These are phyloP conservation scores for Metschnikowia amazonensis DNA, from an alignment of 805 yeast genomes.

Conservation along the genomic window DNA sequence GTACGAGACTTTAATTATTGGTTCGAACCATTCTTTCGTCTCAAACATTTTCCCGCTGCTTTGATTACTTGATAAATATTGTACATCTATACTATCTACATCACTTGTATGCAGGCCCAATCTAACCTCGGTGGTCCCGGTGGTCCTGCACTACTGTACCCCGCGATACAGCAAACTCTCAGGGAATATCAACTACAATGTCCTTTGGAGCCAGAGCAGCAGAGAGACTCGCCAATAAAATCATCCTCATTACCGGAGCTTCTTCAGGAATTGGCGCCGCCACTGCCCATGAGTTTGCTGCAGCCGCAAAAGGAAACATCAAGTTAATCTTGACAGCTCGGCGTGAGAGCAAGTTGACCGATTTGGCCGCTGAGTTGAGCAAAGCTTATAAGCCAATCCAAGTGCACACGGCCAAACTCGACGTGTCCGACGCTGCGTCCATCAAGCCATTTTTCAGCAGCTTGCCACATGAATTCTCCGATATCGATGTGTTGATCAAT, in stretches of 20 bases:
- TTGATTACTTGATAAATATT: too few species aligned
- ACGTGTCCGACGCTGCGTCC: constrained; percentile 27
- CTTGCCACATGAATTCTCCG: constrained; percentile 33
- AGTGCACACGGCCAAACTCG: constrained; percentile 30
- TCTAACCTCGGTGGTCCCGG: too few species aligned
- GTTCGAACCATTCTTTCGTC: too few species aligned
- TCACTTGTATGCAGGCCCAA: too few species aligned
- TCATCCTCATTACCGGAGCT: constrained; percentile 68
- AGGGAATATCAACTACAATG: constrained; percentile 23
- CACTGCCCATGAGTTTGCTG: constrained; percentile 83
- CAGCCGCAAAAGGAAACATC: constrained; percentile 37
- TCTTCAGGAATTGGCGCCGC: constrained; percentile 94
- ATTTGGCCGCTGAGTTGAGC: constrained; percentile 25
- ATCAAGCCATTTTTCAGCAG: constrained; percentile 27
- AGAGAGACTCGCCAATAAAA: constrained; percentile 36
- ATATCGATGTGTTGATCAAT: constrained; percentile 36
- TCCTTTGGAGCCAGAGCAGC: constrained; percentile 37
- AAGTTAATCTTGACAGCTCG: constrained; percentile 38
- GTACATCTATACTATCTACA: too few species aligned
- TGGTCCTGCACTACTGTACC: background rate
- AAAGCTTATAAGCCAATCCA: constrained; percentile 24
- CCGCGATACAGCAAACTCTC: background rate
- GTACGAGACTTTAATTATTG: too few species aligned
- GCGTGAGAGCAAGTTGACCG: constrained; percentile 28
- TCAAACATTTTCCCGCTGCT: too few species aligned